phyloP scores from a whole-genome alignment of 129 eudicot species.

The Lactuca saligna region DNA sequence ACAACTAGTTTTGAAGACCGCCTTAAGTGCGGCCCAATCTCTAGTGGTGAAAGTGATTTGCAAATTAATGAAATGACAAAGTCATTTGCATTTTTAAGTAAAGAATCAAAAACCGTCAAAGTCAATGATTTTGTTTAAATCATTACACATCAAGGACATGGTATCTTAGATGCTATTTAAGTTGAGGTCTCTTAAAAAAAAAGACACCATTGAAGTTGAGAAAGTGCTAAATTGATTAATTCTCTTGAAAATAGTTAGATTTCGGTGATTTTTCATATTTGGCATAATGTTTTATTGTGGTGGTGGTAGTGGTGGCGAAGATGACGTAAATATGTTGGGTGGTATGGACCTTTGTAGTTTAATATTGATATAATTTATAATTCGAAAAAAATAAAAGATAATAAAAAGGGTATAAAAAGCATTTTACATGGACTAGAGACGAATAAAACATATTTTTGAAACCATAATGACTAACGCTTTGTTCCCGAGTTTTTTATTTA shows the following conservation, averaged over 20 bases:
- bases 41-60: constrained; percentile 90
- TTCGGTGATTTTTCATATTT: background rate
- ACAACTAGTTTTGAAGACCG: constrained; percentile 49
- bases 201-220: constrained; percentile 12
- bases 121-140: constrained; percentile 51
- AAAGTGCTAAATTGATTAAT: constrained; percentile 13
- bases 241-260: constrained; percentile 19
- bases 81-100: constrained; percentile 48
- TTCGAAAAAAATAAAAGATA: no score
- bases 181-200: no score
- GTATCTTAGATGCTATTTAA: background rate
- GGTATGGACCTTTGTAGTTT: no score
- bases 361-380: no score
- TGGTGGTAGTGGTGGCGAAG: no score
- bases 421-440: no score
- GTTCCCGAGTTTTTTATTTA: no score
- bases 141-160: constrained; percentile 47
- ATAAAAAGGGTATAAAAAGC: no score
- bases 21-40: constrained; percentile 90
- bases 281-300: no score
- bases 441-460: no score
- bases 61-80: constrained; percentile 75
- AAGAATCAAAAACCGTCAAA: constrained; percentile 40
- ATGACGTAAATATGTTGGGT: no score
- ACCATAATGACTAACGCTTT: no score